Evolutionary conservation across 2,329 filamentous ascomycete genomes (phyloP), one percentile per base, ranked within the genome.

Genomic region (Colletotrichum lentis): DNA sequence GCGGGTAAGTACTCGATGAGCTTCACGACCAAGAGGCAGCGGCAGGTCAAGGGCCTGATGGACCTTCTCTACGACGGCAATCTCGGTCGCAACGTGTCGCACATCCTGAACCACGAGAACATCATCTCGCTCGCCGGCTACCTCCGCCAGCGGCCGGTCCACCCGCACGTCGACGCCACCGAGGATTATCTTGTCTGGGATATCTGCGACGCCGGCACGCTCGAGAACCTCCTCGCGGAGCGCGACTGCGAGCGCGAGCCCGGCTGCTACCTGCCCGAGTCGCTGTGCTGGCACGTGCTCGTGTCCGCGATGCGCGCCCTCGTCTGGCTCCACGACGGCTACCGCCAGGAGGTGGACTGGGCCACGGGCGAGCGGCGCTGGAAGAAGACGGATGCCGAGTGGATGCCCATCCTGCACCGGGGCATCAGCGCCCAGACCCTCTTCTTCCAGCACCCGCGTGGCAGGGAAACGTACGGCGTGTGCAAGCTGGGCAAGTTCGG

Each of bases 221-320:
- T 88, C 43, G 77, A 78, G 27, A 77, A 78, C 37, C 71, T 86
- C 12, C 76, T 85, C 24, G 73, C 52, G 4, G 71, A 72, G 43
- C 69, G 67, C 6, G 58, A 73, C 2, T 53, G 76, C 2, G 72
- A 75, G 18, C 68, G 72, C 18, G 47, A 71, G 43, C 67, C 62
- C 2, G 47, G 62, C 5, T 74, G 73, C 14, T 84, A 83, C 69
- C 73, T 86, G 14, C 84, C 85, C 0, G 85, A 88, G 71, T 78
- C 79, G 2, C 76, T 88, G 14, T 85, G 84, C 70, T 88, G 85
- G 85, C 85, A 88, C 71, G 84, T 88, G 10, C 77, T 84, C 14
- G 73, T 77, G 12, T 82, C 81, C 8, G 74, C 87, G 54, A 74
- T 83, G 16, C 77, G 78, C n/a, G 84, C 84, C 2, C 77, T 87